These are phyloP conservation scores for Fusarium sp. DNA, from an alignment of 2,329 filamentous ascomycete species.

Conservation along the genomic window DNA sequence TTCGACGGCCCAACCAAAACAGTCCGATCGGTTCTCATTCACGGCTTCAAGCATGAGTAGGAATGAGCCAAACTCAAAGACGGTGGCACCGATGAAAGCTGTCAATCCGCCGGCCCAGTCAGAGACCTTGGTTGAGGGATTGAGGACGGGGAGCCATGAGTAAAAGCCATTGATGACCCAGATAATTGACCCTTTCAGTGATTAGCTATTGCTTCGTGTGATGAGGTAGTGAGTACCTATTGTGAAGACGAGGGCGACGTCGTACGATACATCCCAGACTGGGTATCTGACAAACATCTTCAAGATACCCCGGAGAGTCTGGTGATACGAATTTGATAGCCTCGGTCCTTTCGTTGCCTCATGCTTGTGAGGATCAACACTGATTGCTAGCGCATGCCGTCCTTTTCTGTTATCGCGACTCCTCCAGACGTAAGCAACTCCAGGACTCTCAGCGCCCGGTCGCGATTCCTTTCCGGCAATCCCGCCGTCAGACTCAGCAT, in stretches of 20 bases:
- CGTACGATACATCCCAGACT: conserved; percentile 55
- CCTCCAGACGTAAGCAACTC: conserved; percentile 50
- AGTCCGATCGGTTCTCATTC: conserved; percentile 71
- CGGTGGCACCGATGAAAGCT: conserved; percentile 72
- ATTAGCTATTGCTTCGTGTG: neutral
- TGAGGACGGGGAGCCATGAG: conserved; percentile 55
- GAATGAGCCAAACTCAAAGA: conserved; percentile 72
- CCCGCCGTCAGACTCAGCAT: neutral
- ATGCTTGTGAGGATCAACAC: conserved; percentile 16
- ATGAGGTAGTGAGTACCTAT: neutral
- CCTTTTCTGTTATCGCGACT: conserved; percentile 56
- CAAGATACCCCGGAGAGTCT: conserved; percentile 42
- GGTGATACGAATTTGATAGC: conserved; percentile 41
- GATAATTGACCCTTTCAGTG: too few relatives aligned
- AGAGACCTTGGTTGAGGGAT: conserved; percentile 62
- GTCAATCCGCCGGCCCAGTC: conserved; percentile 67
- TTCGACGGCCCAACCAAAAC: conserved; percentile 75
- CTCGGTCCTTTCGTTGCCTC: conserved; percentile 30
- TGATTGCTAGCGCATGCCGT: conserved; percentile 46
- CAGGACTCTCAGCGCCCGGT: conserved; percentile 13
- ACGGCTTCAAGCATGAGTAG: conserved; percentile 73
- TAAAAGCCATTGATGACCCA: conserved; percentile 72
- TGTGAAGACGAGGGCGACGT: conserved; percentile 52
- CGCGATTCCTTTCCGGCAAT: neutral
- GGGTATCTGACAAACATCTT: conserved; percentile 51